Evolutionary conservation across 768 basidiomycete genomes (phyloP), one percentile per base, ranked within the genome.

Genomic region (Tremella mesenterica): DNA sequence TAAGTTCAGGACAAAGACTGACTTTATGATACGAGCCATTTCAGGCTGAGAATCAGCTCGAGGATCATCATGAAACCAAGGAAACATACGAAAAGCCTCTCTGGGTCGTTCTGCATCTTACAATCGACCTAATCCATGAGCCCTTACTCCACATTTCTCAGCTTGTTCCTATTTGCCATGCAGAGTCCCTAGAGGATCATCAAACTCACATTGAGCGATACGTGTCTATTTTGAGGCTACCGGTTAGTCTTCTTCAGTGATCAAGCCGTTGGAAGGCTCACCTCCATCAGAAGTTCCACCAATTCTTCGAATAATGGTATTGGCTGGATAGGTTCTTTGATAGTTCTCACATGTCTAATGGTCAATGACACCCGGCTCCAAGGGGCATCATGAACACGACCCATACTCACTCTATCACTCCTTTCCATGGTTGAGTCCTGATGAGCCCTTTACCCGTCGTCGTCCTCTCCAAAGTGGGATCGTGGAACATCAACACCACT

Each of bases 111-210:
- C 53, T 62, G 71, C 61, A 71, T 67, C 67, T 75, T 75, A 63
- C 71, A 69, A 53, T 75, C 74, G 46, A 75, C 65, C 67, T 74
- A n/a, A n/a, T n/a, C n/a, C n/a, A n/a, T n/a, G n/a, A n/a, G 44
- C 18, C 25, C 16, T 48, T 36, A 14, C 10, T 20, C 20, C 43
- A 13, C 43, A 36, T 12, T 13, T 44, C 13, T 13, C 21, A 10
- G 12, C 34, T 36, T 18, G 34, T 18, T 12, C 12, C 12, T 12
- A 10, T 23, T 10, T 44, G 43, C 10, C 43, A 16, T 46, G 20
- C 21, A 12, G 18, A 18, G 12, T 12, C 12, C 34, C 34, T 12
- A 36, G 18, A 8, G 41, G 26, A 20, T 9, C 25, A 31, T 31
- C 16, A 3, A 44, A 44, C 58, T 25, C 39, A 73, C 70, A 56